Base-by-base conservation (phyloP, 495 filamentous ascomycete species). In the Penicillium malachiteum region DNA sequence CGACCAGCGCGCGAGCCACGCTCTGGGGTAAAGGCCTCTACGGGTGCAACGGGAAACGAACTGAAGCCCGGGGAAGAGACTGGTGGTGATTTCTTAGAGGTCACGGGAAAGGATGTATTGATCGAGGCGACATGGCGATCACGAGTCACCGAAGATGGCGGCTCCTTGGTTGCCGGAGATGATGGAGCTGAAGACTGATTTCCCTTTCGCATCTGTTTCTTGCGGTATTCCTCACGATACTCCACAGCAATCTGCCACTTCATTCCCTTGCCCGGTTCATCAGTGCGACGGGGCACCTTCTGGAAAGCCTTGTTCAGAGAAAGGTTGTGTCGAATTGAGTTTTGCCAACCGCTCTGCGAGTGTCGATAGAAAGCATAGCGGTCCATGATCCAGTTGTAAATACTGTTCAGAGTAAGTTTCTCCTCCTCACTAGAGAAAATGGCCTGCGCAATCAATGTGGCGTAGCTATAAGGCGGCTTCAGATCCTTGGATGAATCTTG, bases 231-330 rank as follows among this genome's bases (percentile, higher is more conserved):
- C 6, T 96, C 88, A 30, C 88, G 86, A 40, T 85, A 75, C 49
- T 92, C 89, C 1, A 85, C 81, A 2, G 89, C 85, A 65, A 98
- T 88, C 70, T 88, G 85, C 94, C 94, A 98, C 67, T 97, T 96
- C 92, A 96, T 96, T 21, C 94, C 94, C 73, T 98, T 98, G 3
- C 94, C 94, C 2, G 94, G 94, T 65, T 98, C 95, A 62, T 98
- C 90, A 0, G 91, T 94, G 5, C 88, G 83, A 35, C 94, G 87
- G 21, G 95, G 87, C 5, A 96, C 87, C 69, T 97, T 97, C 57
- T 88, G 83, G 68, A 98, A 98, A 0, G 85, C 83, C 70, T 96
- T 93, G 64, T 95, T 96, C 46, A 98, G 70, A 3, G 95, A 97
- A 16, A 98, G 71, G 60, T 97, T 97, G 60, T 98, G 94, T 2